phyloP scores from a whole-genome alignment of 2,329 filamentous ascomycete genomes.

The Pezicula neosporulosa region DNA sequence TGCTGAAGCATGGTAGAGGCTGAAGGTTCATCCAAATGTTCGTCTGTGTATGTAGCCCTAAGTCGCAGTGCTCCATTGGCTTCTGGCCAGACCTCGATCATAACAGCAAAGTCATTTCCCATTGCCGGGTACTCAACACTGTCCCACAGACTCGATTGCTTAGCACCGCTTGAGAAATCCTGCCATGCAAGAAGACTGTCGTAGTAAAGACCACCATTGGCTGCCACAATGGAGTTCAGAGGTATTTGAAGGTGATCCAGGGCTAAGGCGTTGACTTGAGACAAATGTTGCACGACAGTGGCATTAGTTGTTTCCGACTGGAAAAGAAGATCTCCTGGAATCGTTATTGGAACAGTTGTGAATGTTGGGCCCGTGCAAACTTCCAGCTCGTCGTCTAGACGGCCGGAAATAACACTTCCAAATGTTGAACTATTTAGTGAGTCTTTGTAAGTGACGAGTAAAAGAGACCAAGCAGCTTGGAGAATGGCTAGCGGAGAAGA shows the following conservation, averaged over 20 bases:
- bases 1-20: conserved; percentile 25
- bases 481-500: not conserved
- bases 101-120: conserved; percentile 29
- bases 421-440: not conserved
- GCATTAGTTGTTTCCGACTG: not conserved
- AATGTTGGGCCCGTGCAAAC: not conserved
- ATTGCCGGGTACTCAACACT: conserved; percentile 13
- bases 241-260: conserved; percentile 1
- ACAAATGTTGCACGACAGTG: not conserved
- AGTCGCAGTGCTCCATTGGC: conserved; percentile 21
- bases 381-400: not conserved
- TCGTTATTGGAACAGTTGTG: not conserved
- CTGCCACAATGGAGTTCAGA: not conserved
- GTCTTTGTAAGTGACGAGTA: not conserved
- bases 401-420: not conserved
- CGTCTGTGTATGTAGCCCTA: conserved; percentile 25
- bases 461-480: not conserved
- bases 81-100: conserved; percentile 28
- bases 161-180: not conserved
- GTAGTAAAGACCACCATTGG: not conserved
- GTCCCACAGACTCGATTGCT: not conserved
- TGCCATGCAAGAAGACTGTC: conserved; percentile 3
- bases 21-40: conserved; percentile 18
- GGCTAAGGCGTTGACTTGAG: not conserved
- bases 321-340: not conserved